These are phyloP conservation scores for Eucalyptus cladocalyx DNA, from an alignment of 345 rosid genomes.

Conservation along the genomic window DNA sequence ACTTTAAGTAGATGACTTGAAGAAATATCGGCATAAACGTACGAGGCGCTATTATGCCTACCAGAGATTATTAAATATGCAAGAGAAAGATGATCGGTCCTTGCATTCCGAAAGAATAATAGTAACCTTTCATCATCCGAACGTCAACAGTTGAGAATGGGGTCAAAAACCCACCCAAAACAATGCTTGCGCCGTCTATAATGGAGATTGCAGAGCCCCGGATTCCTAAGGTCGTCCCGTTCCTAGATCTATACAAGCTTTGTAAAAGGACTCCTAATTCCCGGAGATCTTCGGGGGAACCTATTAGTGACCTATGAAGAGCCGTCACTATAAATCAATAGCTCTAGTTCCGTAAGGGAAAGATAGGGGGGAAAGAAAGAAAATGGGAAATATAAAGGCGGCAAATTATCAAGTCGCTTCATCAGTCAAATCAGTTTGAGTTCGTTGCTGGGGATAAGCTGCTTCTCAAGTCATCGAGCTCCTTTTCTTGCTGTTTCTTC, in stretches of 20 bases:
- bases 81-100: neutral
- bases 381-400: neutral
- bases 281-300: neutral
- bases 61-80: neutral
- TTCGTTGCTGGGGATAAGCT: neutral
- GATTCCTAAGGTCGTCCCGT: neutral
- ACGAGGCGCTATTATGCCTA: no score
- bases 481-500: conserved; percentile 64
- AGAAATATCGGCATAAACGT: neutral
- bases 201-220: neutral
- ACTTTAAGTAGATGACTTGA: neutral
- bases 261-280: neutral
- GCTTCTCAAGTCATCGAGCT: conserved; percentile 25
- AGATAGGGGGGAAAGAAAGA: neutral
- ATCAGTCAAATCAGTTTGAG: neutral
- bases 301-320: neutral
- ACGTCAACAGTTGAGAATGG: neutral
- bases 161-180: neutral
- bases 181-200: neutral
- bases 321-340: neutral
- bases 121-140: neutral
- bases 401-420: neutral
- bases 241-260: neutral
- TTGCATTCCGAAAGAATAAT: neutral
- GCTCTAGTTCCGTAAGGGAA: neutral